Evolutionary conservation across 225 moss, liverwort and hornwort genomes (phyloP), one percentile per base, ranked within the genome.

Genomic region (Sphagnum contortum): DNA sequence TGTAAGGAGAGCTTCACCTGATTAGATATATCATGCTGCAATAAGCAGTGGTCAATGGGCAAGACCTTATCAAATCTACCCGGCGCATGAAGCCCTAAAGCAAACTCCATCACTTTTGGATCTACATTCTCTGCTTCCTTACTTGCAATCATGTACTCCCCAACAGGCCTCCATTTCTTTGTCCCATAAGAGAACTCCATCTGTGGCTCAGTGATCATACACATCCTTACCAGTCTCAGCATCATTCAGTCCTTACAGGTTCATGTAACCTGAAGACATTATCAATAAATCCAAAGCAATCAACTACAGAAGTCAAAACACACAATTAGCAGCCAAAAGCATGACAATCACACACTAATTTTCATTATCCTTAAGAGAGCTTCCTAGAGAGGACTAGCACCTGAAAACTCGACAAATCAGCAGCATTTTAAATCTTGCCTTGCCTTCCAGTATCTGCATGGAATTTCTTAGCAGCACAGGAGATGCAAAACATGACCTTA

Each of bases 161-260:
- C 81, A 49, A 88, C 76, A 3, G 81, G 89, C 51, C 72, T 87
- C 98, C 98, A 98, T 63, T 84, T 87, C 50, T 89, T 85, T 68
- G 91, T 81, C 70, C 93, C 98, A 67, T 82, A 98, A 0, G 98
- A 93, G 64, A 98, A 98, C 81, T 98, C 98, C 93, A 98, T 98
- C 98, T 98, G 82, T 58, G 45, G 9, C 9, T 52, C 52, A 52
- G 11, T 10, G 44, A 44, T 49, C n/a, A 48, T 65, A 49, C 65
- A 65, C 8, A 46, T 62, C 5, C 11, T 11, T 62, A 59, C 58
- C 14, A 9, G 14, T 44, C 13, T 8, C 13, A 44, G 13, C 44
- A 59, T 12, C 58, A 59, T 44, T 12, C 58, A 59, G 2, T 59
- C 14, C 58, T 59, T 4, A 8, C 29, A 29, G 29, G 29, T 29